Evolutionary conservation across 176 grass and related monocot species (phyloP).

Genomic region (Phragmites australis): DNA sequence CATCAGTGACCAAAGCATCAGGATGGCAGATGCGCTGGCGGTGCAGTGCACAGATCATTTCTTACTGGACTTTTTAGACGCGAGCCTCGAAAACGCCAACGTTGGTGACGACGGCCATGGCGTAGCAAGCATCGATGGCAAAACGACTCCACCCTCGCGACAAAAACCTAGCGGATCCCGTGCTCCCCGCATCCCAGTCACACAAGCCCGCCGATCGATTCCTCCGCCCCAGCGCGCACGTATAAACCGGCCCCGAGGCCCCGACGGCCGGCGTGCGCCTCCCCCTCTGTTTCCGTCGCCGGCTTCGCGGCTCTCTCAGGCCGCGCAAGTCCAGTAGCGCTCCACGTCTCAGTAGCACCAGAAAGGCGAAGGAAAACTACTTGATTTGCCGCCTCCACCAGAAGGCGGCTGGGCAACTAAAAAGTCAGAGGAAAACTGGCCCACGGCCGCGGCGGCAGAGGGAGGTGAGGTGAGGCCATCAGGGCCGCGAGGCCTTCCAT

Average conservation of each 20-base stretch:
- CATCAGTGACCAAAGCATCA: background rate
- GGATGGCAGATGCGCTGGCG: no score
- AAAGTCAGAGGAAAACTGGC: conserved; percentile 39
- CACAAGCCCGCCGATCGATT: background rate
- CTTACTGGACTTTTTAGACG: background rate
- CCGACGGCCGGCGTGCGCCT: background rate
- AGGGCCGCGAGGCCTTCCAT: background rate
- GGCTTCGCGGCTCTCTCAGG: background rate
- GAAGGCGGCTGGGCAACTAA: background rate
- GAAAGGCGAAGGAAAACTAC: conserved; percentile 11
- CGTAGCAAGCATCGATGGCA: background rate
- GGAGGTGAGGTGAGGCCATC: conserved; percentile 36
- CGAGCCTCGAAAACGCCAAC: background rate
- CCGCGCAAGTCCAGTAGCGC: background rate
- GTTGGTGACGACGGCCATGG: background rate
- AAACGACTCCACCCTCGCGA: background rate
- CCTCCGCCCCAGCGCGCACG: background rate
- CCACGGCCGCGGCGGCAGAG: conserved; percentile 15
- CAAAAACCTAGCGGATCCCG: conserved; percentile 1
- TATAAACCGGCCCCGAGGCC: background rate
- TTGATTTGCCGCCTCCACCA: conserved; percentile 49
- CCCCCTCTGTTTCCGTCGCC: conserved; percentile 23
- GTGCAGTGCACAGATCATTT: no score
- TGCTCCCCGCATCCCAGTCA: background rate
- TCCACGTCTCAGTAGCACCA: conserved; percentile 13